Base-by-base conservation (phyloP, 1,284 basidiomycete species). In the Sporisorium iseilematis-ciliati region DNA sequence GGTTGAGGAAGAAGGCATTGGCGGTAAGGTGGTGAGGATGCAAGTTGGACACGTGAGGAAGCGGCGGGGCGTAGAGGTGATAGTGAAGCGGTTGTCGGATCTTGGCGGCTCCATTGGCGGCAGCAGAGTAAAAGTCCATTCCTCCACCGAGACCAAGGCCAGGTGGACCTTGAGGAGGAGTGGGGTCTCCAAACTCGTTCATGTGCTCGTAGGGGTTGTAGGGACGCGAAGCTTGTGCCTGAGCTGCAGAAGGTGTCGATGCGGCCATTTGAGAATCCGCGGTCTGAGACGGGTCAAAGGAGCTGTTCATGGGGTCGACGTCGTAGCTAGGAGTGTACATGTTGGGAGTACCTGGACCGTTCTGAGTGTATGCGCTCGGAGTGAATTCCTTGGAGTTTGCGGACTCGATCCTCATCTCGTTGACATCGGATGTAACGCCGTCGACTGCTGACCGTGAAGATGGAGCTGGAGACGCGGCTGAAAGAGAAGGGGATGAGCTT, bases 51-150 rank as follows among this genome's bases (percentile, higher is more conserved):
- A 88, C 85, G 86, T 87, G 91, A 80, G 86, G 91, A 80, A 85
- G 88, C 0, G 88, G 87, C 0, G 88, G 87, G 3, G 93, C 92
- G 87, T 97, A 98, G 31, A 97, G 89, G 80, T 97, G 94, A 84
- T 98, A 94, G 83, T 97, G 91, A 52, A 97, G 89, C 91, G 82
- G 79, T 38, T 83, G 82, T 20, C 79, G 77, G 26, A 72, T 58
- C 58, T 76, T 76, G 52, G 74, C 55, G 29, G 74, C 60, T 5
- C 65, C 68, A 38, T 62, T 59, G 26, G 57, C 48, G 41, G 62
- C 64, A 23, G 68, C 68, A 16, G 68, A 60, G 52, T 75, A 78
- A 58, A 57, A 78, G 48, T 78, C 75, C 50, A 75, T 69, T 16
- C 66, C 75, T 20, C 54, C 67, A 14, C 60, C 72, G 25, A 76